Evolutionary conservation across 257 asterid species (phyloP).

Genomic region (Nicotiana noctiflora): DNA sequence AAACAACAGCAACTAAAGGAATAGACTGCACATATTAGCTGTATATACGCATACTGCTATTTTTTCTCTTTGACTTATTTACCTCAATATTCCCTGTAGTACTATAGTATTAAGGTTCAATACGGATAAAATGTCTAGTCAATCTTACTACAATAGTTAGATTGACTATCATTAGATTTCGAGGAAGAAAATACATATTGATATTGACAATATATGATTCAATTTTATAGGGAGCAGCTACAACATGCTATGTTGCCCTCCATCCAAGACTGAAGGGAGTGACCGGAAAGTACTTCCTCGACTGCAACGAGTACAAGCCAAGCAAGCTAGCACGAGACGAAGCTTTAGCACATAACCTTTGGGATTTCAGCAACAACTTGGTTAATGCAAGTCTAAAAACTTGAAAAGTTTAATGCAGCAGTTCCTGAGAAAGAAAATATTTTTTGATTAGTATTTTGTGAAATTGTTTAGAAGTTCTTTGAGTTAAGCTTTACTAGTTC

Average conservation of each 20-base stretch:
- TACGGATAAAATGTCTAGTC: no score
- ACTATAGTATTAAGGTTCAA: no score
- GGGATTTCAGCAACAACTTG: constrained; percentile 69
- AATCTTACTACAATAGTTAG: no score
- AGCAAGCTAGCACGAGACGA: constrained; percentile 35
- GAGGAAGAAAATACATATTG: not conserved
- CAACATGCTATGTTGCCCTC: constrained; percentile 72
- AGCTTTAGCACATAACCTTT: constrained; percentile 39
- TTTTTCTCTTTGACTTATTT: no score
- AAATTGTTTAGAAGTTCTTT: not conserved
- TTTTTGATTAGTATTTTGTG: not conserved
- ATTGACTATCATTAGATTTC: not conserved
- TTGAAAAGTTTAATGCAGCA: constrained; percentile 3
- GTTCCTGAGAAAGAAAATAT: not conserved
- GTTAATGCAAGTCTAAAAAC: constrained; percentile 31
- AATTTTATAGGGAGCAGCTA: constrained; percentile 56
- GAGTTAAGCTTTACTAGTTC: not conserved
- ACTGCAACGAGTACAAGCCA: constrained; percentile 44
- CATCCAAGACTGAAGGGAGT: constrained; percentile 47
- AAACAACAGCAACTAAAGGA: not conserved
- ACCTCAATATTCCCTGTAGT: no score
- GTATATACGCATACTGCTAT: no score
- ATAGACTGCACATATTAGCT: no score
- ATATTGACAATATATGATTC: not conserved
- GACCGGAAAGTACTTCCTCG: constrained; percentile 50